Evolutionary conservation across 1,284 basidiomycete species (phyloP).

Genomic region (Puccinia triticina): DNA sequence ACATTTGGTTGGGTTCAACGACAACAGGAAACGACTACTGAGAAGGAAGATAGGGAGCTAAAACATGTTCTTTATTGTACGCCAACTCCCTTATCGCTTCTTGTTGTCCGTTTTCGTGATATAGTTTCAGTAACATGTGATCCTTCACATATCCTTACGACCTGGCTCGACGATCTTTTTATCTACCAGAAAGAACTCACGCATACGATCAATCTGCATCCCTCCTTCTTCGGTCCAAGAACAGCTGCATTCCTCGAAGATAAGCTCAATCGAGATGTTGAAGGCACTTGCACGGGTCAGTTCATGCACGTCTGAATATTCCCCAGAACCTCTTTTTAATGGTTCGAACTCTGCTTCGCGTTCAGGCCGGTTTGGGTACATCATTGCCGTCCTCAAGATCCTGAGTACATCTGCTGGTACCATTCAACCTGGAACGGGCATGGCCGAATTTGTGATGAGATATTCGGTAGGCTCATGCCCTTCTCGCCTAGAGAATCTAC

Average conservation of each 20-base stretch:
- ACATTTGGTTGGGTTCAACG: too few relatives aligned
- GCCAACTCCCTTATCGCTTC: constrained; percentile 7
- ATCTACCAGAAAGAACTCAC: constrained; percentile 81
- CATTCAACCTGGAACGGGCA: constrained; percentile 86
- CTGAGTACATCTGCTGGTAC: constrained; percentile 86
- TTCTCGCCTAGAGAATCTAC: not conserved
- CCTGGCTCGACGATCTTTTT: not conserved
- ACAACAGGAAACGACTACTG: not conserved
- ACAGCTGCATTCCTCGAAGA: constrained; percentile 90
- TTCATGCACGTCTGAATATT: constrained; percentile 57
- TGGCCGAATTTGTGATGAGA: constrained; percentile 87
- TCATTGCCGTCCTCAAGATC: constrained; percentile 90
- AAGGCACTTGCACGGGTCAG: constrained; percentile 93
- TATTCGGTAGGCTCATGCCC: constrained; percentile 64
- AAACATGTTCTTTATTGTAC: constrained; percentile 19
- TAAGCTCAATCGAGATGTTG: constrained; percentile 92
- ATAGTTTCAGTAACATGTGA: constrained; percentile 5
- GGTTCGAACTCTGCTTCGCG: not conserved
- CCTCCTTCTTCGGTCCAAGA: constrained; percentile 94
- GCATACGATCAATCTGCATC: constrained; percentile 92
- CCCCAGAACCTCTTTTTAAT: not conserved
- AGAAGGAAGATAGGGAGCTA: not conserved
- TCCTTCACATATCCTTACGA: not conserved
- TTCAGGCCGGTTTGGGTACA: constrained; percentile 66
- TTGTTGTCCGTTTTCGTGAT: not conserved